These are phyloP conservation scores for Quercus agrifolia DNA, from an alignment of 306 rosid genomes.

Conservation along the genomic window DNA sequence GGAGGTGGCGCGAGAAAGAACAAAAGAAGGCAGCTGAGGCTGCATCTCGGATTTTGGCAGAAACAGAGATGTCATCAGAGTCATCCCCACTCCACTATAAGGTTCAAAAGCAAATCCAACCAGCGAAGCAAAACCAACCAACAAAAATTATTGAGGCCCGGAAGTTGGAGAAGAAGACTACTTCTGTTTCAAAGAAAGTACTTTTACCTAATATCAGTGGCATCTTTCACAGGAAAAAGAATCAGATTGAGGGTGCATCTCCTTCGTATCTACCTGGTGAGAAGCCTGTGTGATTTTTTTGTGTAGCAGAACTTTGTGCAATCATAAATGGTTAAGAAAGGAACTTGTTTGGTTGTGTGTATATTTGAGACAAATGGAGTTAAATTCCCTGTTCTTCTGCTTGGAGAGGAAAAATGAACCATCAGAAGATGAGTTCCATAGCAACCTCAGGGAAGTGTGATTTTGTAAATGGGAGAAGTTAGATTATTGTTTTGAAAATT, in stretches of 20 bases:
- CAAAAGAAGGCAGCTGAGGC: slow-evolving; percentile 92
- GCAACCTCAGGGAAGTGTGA: slow-evolving; percentile 28
- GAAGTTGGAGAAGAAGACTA: slow-evolving; percentile 65
- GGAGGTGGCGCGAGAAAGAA: slow-evolving; percentile 87
- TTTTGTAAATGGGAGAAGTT: slow-evolving; percentile 47
- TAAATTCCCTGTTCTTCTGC: slow-evolving; percentile 25
- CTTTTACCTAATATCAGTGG: slow-evolving; percentile 69
- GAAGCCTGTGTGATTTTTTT: slow-evolving; percentile 48
- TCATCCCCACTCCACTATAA: slow-evolving; percentile 69
- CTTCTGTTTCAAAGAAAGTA: slow-evolving; percentile 64
- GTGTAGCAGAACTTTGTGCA: slow-evolving; percentile 24
- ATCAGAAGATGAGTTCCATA: slow-evolving; percentile 38
- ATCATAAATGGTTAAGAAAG: slow-evolving; percentile 41
- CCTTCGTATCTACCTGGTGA: slow-evolving; percentile 94
- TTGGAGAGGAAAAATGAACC: slow-evolving; percentile 25
- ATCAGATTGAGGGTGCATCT: slow-evolving; percentile 80
- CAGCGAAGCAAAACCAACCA: slow-evolving; percentile 40
- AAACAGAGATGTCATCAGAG: slow-evolving; percentile 50
- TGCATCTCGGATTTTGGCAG: slow-evolving; percentile 78
- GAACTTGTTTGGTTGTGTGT: slow-evolving; percentile 44
- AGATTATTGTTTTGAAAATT: slow-evolving; percentile 19
- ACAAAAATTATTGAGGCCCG: slow-evolving; percentile 36
- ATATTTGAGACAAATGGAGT: slow-evolving; percentile 44
- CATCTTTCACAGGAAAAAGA: slow-evolving; percentile 75
- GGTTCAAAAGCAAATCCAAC: slow-evolving; percentile 54